Evolutionary conservation across 208 protist genomes (phyloP), one percentile per base, ranked within the genome.

Genomic region (Leishmania tropica): DNA sequence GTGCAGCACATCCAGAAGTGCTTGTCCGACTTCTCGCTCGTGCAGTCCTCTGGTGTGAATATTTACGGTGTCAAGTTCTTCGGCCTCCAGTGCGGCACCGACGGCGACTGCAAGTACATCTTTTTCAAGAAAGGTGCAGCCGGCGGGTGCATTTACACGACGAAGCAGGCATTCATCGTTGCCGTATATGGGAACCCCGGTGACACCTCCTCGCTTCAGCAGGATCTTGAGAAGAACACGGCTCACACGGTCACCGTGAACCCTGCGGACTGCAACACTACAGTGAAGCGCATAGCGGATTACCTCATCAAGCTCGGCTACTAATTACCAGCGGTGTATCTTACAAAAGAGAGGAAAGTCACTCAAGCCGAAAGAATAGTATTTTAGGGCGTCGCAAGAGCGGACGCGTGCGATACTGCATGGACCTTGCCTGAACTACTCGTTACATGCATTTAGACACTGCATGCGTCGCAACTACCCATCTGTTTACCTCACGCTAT

Each of bases 21-120:
- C 83, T 19, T 97, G 56, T 83, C 87, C 31, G 85, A 96, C 60
- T 87, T 92, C 28, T 85, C 92, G 13, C 62, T 94, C 4, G 87
- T 95, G 56, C 90, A 96, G 77, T 90, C 81, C 64, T 93, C 89
- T 74, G 94, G 94, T 37, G 81, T 97, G 47, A 95, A 82, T 21
- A 93, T 97, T 67, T 89, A 92, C 80, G 91, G 91, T 70, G 91
- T 96, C 15, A 97, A 97, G 86, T 97, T 95, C 81, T 96, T 97
- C 65, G 92, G 92, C 64, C 92, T 97, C 35, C 94, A 94, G 75
- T 88, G 87, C 53, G 94, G 90, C 47, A 72, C 81, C 42, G 94
- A 97, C 75, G 94, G 90, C 5, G 83, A 94, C 72, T 87, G 86
- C 85, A 92, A 92, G 73, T 95, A 92, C 88, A 91, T 97, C 81